These are phyloP conservation scores for Eimeria sp. DNA, from an alignment of 169 alveolate genomes.

Conservation along the genomic window DNA sequence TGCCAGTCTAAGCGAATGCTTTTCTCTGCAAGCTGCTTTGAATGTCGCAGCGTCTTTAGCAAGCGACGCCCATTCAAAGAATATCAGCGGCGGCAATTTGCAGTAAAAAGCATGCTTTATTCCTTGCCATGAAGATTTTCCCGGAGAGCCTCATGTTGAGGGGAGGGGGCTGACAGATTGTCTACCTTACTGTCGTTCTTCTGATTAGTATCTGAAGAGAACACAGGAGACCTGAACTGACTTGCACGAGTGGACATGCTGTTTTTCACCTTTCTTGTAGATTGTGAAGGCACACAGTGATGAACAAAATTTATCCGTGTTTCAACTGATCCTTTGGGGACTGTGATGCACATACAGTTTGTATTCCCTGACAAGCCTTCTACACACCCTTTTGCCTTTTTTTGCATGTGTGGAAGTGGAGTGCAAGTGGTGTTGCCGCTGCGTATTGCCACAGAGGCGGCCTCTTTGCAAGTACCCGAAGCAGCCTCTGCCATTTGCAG, in stretches of 20 bases:
- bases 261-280: too few relatives aligned
- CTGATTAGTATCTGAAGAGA: conserved; percentile 9
- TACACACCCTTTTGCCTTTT: neutral
- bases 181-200: conserved; percentile 43
- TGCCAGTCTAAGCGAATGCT: neutral
- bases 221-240: conserved; percentile 24
- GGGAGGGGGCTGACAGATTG: conserved; percentile 78
- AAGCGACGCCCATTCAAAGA: too few relatives aligned
- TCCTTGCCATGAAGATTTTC: conserved; percentile 35
- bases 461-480: neutral
- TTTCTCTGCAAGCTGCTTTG: too few relatives aligned
- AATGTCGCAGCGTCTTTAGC: too few relatives aligned
- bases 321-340: conserved; percentile 34
- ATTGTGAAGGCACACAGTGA: neutral
- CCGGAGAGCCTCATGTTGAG: conserved; percentile 19
- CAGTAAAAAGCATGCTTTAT: neutral
- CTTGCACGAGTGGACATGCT: too few relatives aligned
- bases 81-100: too few relatives aligned
- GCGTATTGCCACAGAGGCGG: conserved; percentile 59
- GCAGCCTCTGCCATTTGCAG: conserved; percentile 79
- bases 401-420: neutral
- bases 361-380: conserved; percentile 54
- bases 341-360: conserved; percentile 37
- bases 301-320: conserved; percentile 17
- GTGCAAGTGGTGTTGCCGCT: neutral